Percentiles rank a stretch among this genome's conserved stretches.
Conservation (phyloP, 495 filamentous ascomycete genomes). For the Trichoderma virens region DNA sequence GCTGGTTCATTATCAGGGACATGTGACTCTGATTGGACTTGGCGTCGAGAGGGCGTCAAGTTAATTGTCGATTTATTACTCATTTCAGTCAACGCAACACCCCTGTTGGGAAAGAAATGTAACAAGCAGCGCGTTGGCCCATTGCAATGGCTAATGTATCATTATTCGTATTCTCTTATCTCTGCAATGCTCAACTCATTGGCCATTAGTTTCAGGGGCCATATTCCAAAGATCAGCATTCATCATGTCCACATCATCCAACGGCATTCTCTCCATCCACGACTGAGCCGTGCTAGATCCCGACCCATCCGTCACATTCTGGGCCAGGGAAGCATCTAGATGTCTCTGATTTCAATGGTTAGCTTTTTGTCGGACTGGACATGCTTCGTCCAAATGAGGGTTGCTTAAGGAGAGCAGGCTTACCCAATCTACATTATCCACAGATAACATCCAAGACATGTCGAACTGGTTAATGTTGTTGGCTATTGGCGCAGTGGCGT, state of each 20-base stretch:
- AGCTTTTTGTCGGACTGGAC: background rate
- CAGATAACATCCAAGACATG: slow-evolving; percentile 1
- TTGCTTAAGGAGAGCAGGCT: background rate
- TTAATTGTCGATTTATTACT: too few relatives aligned
- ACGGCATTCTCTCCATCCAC: background rate
- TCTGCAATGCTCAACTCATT: background rate
- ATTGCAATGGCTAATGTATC: background rate
- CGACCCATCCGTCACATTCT: background rate
- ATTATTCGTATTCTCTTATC: background rate
- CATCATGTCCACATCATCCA: slow-evolving; percentile 5
- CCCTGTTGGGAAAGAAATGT: background rate
- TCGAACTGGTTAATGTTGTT: background rate
- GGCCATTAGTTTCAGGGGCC: background rate
- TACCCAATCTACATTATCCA: slow-evolving; percentile 12
- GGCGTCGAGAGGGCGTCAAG: too few relatives aligned
- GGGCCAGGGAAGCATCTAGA: slow-evolving; percentile 1
- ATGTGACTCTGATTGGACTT: too few relatives aligned
- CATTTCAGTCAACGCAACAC: background rate
- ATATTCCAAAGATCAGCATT: background rate
- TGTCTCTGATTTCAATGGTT: background rate
- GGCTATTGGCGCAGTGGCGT: too few relatives aligned
- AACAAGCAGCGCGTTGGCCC: background rate
- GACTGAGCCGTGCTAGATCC: background rate
- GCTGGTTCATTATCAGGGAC: too few relatives aligned
- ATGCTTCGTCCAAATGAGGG: background rate